Evolutionary conservation across 345 rosid genomes (phyloP).

Genomic region (Citrus australasica): DNA sequence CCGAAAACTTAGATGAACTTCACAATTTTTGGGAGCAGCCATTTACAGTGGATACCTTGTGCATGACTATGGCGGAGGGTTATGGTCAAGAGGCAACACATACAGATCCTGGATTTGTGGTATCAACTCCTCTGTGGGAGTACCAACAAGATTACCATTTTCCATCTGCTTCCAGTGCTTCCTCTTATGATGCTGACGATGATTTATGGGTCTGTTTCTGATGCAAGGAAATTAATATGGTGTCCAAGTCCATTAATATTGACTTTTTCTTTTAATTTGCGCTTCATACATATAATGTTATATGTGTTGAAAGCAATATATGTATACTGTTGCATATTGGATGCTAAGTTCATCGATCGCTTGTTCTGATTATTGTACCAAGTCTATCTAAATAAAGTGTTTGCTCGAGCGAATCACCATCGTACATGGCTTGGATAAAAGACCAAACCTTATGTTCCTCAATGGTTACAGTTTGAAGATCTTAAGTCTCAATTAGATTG

Average conservation of each 20-base stretch:
- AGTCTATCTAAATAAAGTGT: no score
- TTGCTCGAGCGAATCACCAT: no score
- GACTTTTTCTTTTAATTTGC: not conserved
- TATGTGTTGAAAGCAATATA: no score
- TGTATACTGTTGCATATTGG: no score
- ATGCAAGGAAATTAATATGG: not conserved
- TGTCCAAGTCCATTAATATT: not conserved
- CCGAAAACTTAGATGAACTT: not conserved
- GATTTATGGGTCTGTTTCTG: not conserved
- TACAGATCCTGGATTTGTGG: not conserved
- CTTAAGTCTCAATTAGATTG: no score
- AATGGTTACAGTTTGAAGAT: no score
- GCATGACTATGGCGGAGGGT: not conserved
- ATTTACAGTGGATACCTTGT: not conserved
- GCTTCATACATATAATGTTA: not conserved
- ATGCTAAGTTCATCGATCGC: no score
- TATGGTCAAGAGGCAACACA: not conserved
- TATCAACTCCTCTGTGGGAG: not conserved
- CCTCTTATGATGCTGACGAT: not conserved
- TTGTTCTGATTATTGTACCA: no score
- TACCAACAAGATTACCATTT: not conserved
- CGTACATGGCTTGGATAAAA: no score
- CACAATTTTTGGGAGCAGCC: conserved; percentile 5
- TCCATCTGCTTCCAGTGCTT: not conserved
- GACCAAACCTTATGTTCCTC: no score